Percentiles rank a stretch among this genome's conserved stretches.
phyloP scores from a whole-genome alignment of 169 alveolate species.

The Perkinsus marinus region DNA sequence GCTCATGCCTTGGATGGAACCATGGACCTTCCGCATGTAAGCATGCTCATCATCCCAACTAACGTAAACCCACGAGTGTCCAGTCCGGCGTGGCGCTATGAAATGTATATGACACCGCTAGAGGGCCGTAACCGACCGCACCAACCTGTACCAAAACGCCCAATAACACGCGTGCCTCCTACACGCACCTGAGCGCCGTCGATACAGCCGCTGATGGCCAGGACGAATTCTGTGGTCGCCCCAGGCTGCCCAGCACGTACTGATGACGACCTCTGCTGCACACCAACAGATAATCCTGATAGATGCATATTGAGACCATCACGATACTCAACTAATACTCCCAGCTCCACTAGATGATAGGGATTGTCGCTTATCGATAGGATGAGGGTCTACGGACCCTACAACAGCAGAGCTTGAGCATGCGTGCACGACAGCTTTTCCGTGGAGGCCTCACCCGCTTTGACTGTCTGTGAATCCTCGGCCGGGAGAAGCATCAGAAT shows the following conservation, averaged over 20 bases:
- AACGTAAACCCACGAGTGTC: not conserved
- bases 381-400: not conserved
- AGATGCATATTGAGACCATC: not conserved
- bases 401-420: not conserved
- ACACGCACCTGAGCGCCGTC: not conserved
- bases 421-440: not conserved
- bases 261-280: not conserved
- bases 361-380: not conserved
- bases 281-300: not conserved
- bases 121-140: not conserved
- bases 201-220: not conserved
- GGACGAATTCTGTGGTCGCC: not conserved
- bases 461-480: too few relatives aligned
- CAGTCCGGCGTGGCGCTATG: not conserved
- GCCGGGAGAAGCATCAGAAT: too few relatives aligned
- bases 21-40: not conserved
- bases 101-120: not conserved
- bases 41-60: not conserved
- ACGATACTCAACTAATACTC: not conserved
- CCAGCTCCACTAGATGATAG: not conserved
- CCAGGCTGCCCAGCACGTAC: too few relatives aligned
- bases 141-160: not conserved
- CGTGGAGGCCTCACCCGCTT: too few relatives aligned
- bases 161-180: too few relatives aligned
- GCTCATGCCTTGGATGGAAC: not conserved